A percentile compares a stretch with the other conserved stretches of the same genome.
Conservation (phyloP, 2,329 filamentous ascomycete species). For the Cryphonectria naterciae region DNA sequence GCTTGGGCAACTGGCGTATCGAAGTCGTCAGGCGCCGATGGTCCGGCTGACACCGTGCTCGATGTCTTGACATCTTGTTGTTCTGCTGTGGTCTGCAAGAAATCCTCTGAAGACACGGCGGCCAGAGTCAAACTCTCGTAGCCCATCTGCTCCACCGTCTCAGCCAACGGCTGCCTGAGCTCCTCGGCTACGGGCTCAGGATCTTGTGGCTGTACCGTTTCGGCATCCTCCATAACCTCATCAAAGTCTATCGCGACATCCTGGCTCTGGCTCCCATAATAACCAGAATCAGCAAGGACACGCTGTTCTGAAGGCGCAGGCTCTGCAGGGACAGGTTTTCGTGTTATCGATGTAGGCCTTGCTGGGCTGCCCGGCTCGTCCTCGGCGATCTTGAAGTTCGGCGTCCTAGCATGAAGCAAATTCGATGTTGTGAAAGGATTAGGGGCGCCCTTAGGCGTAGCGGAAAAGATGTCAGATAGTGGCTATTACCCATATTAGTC, state of each 20-base stretch:
- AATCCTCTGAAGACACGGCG: conserved; percentile 41
- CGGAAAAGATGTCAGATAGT: conserved; percentile 61
- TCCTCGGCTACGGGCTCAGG: neutral
- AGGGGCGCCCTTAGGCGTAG: conserved; percentile 57
- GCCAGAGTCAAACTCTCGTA: conserved; percentile 34
- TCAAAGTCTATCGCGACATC: conserved; percentile 47
- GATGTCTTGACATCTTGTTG: conserved; percentile 42
- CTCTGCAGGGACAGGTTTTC: conserved; percentile 41
- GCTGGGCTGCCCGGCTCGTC: conserved; percentile 46
- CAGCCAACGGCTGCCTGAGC: conserved; percentile 19
- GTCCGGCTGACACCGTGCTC: conserved; percentile 21
- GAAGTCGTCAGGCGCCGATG: conserved; percentile 19
- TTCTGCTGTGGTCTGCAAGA: conserved; percentile 50
- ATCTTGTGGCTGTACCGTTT: conserved; percentile 23
- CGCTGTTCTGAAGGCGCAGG: conserved; percentile 38
- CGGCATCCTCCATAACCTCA: conserved; percentile 11
- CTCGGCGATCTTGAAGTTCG: conserved; percentile 63
- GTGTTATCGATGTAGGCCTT: conserved; percentile 35
- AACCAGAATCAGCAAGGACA: conserved; percentile 67
- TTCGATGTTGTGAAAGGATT: conserved; percentile 58
- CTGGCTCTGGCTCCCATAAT: conserved; percentile 68
- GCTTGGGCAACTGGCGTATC: conserved; percentile 26
- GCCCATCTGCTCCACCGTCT: conserved; percentile 22
- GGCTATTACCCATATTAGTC: conserved; percentile 51
- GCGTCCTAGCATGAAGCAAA: conserved; percentile 55